phyloP scores from a whole-genome alignment of 1,284 basidiomycete genomes.

The Pascua guehoae region DNA sequence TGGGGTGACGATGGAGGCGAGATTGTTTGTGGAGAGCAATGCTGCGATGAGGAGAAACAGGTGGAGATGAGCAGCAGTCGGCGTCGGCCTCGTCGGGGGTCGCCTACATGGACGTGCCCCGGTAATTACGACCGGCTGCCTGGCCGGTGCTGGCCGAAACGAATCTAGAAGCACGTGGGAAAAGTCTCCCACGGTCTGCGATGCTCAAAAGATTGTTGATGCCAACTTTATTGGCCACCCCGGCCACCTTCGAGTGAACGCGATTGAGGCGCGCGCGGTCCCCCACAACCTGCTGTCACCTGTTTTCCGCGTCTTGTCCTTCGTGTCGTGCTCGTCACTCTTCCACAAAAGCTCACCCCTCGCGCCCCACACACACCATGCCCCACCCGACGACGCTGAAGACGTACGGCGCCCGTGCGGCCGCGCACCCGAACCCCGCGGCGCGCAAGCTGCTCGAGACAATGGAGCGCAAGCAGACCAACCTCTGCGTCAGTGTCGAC shows the following conservation, averaged over 20 bases:
- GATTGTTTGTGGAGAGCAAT: neutral
- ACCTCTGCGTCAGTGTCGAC: constrained; percentile 93
- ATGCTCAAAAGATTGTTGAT: too few relatives aligned
- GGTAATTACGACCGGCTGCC: neutral
- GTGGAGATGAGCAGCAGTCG: too few relatives aligned
- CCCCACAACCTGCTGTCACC: too few relatives aligned
- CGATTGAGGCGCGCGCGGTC: too few relatives aligned
- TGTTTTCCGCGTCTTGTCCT: too few relatives aligned
- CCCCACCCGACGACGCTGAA: constrained; percentile 37
- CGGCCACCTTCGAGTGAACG: too few relatives aligned
- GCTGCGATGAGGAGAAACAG: too few relatives aligned
- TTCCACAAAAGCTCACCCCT: too few relatives aligned
- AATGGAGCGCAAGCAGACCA: constrained; percentile 84
- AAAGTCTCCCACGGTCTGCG: too few relatives aligned
- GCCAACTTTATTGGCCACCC: too few relatives aligned
- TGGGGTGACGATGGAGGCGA: neutral
- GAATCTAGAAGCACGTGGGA: neutral
- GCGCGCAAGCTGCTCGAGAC: constrained; percentile 73
- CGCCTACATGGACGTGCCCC: neutral
- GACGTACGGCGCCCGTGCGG: constrained; percentile 65
- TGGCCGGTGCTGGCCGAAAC: neutral
- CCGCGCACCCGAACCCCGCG: constrained; percentile 65
- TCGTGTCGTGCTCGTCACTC: too few relatives aligned
- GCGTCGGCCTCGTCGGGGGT: neutral
- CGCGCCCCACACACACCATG: constrained; percentile 9